Conservation (phyloP, 257 asterid genomes). For the Primulina tabacum region DNA sequence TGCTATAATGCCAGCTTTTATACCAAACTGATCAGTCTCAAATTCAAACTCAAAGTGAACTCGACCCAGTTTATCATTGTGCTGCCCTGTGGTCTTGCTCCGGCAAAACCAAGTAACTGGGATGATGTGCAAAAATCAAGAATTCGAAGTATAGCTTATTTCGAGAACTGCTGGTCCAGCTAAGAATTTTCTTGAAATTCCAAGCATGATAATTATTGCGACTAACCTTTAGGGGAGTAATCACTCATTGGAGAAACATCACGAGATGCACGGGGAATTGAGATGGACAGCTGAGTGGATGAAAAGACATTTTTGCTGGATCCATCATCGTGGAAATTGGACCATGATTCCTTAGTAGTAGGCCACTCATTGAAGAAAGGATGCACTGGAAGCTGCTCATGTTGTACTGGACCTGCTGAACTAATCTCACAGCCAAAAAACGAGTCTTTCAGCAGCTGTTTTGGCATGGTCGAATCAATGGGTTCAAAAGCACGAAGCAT, state of each 20-base stretch:
- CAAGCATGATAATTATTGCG: not conserved
- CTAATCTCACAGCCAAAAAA: conserved; percentile 56
- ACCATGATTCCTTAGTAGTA: conserved; percentile 76
- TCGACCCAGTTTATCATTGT: not conserved
- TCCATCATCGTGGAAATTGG: conserved; percentile 59
- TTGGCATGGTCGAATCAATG: conserved; percentile 41
- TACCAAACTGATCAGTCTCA: not conserved
- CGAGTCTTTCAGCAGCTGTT: conserved; percentile 64
- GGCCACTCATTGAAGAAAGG: conserved; percentile 94
- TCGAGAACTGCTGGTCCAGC: not conserved
- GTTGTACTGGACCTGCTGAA: conserved; percentile 50
- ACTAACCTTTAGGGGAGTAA: conserved; percentile 65
- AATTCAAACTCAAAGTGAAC: not conserved
- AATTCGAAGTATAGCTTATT: no score
- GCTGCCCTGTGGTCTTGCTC: not conserved
- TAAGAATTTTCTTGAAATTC: not conserved
- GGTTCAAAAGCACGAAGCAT: conserved; percentile 48
- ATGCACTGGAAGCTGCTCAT: conserved; percentile 68
- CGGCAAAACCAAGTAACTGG: not conserved
- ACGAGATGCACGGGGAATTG: conserved; percentile 62
- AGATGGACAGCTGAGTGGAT: conserved; percentile 79
- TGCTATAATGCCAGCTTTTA: not conserved
- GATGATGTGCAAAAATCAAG: not conserved
- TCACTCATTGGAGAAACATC: conserved; percentile 55
- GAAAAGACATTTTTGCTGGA: conserved; percentile 58